Base-by-base conservation (phyloP, 345 rosid species). In the Mangifera indica region DNA sequence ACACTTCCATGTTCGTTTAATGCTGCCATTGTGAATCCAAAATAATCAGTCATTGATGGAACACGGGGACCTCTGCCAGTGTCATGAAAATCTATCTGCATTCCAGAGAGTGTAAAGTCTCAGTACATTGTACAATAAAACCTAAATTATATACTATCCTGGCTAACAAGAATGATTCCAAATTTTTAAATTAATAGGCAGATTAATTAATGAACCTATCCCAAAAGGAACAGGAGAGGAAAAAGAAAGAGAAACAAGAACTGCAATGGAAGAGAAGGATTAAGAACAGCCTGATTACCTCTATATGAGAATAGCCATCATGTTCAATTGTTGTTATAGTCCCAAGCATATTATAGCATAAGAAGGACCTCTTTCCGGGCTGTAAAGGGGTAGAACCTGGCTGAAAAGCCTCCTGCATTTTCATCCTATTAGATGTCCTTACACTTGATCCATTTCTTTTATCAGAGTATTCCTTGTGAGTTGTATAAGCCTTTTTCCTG, bases 311-410 rank as follows among this genome's bases (percentile, higher is more conserved):
- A 76, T 86, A 88, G 6, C 97, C 99, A 71, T 95, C 98, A 73
- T 91, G 86, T 72, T 92, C 94, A 60, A 89, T 79, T 71, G 98
- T 80, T 56, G 99, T 95, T 80, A 95, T 87, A 63, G 89, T 77
- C 73, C 99, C 99, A 60, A 95, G 84, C 98, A 91, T 88, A 78
- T 88, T 95, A 81, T 95, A 95, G 83, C 98, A 91, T 87, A 95
- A 79, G 77, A 95, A 91, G 67, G 82, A 83, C 81, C 97, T 78
- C 75, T 91, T 89, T 21, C 97, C 98, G 40, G 85, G 80, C 77
- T 86, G 90, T 10, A 45, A 45, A 65, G 94, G 97, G 70, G 96
- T 91, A 18, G 93, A 83, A 72, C 97, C 97, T 45, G 97, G 92
- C 88, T 95, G 99, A 81, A 95, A 95, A 72, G 99, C 84, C 48